Evolutionary conservation across 1,139 yeast genomes (phyloP).

Genomic region (Debaryomyces coudertii): DNA sequence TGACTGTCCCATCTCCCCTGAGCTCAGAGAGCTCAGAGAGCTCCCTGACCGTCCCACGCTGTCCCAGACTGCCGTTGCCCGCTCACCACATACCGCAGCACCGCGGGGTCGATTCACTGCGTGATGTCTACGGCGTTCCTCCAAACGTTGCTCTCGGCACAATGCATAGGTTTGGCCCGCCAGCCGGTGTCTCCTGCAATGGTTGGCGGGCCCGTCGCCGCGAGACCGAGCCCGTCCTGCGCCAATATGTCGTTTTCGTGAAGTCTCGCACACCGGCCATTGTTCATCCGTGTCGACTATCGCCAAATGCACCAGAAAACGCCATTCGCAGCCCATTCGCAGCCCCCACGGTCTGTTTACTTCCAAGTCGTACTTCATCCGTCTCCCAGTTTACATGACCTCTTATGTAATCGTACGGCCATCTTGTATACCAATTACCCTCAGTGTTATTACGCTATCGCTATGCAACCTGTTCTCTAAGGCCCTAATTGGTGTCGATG

Average conservation of each 20-base stretch:
- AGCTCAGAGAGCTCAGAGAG: no score
- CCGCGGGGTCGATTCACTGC: neutral
- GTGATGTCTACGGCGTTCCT: constrained; percentile 1
- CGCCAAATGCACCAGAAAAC: neutral
- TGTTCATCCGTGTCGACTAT: neutral
- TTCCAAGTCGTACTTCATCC: neutral
- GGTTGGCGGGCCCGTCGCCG: neutral
- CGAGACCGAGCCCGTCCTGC: neutral
- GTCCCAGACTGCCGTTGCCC: no score
- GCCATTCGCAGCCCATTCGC: neutral
- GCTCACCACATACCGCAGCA: no score
- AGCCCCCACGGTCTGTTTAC: no score
- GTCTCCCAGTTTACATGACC: constrained; percentile 5
- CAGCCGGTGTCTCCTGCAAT: neutral
- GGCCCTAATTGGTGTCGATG: neutral
- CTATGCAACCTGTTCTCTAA: constrained; percentile 1
- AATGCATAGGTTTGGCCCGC: no score
- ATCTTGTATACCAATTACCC: neutral
- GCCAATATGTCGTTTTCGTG: neutral
- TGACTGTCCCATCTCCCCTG: no score
- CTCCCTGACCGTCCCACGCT: no score
- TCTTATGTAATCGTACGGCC: constrained; percentile 2
- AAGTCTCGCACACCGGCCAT: neutral
- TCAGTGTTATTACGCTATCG: neutral
- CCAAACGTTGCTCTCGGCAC: neutral